Percentiles rank a stretch among this genome's conserved stretches.
Evolutionary conservation across 2,329 filamentous ascomycete species (phyloP).

Genomic region (Penicillium sp.): DNA sequence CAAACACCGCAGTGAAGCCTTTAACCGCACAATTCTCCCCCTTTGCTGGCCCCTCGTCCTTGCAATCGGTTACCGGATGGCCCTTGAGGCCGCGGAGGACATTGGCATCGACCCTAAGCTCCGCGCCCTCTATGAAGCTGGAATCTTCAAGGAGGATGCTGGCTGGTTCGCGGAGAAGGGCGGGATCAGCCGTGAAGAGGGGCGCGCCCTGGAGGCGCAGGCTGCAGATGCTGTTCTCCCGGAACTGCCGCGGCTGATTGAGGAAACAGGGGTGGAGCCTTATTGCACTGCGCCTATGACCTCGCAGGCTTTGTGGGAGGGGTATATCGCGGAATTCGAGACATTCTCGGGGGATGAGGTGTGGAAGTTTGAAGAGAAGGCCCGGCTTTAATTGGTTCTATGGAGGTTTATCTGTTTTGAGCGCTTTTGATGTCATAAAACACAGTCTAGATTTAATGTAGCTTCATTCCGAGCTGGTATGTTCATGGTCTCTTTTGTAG

Average conservation of each 20-base stretch:
- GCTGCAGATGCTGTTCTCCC: conserved; percentile 19
- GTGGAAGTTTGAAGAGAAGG: background rate
- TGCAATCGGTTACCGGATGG: conserved; percentile 12
- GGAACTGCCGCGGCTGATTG: conserved; percentile 11
- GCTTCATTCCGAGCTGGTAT: background rate
- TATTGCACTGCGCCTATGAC: conserved; percentile 24
- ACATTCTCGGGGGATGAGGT: background rate
- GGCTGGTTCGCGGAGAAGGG: conserved; percentile 16
- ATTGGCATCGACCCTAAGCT: conserved; percentile 5
- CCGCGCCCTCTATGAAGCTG: conserved; percentile 8
- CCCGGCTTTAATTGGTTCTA: background rate
- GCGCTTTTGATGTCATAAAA: background rate
- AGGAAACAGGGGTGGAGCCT: conserved; percentile 7
- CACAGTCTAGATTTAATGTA: background rate
- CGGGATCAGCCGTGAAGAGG: conserved; percentile 7
- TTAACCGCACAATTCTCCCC: conserved; percentile 8
- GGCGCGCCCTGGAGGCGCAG: conserved; percentile 19
- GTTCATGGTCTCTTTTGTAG: background rate
- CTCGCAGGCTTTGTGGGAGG: conserved; percentile 16
- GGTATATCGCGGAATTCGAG: conserved; percentile 15
- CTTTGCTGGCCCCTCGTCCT: background rate
- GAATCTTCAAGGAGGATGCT: conserved; percentile 10
- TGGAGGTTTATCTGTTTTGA: background rate
- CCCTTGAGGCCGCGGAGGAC: conserved; percentile 6
- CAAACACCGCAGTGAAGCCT: conserved; percentile 8